Conservation (phyloP, 2,329 filamentous ascomycete genomes). For the Falciphora oryzae region DNA sequence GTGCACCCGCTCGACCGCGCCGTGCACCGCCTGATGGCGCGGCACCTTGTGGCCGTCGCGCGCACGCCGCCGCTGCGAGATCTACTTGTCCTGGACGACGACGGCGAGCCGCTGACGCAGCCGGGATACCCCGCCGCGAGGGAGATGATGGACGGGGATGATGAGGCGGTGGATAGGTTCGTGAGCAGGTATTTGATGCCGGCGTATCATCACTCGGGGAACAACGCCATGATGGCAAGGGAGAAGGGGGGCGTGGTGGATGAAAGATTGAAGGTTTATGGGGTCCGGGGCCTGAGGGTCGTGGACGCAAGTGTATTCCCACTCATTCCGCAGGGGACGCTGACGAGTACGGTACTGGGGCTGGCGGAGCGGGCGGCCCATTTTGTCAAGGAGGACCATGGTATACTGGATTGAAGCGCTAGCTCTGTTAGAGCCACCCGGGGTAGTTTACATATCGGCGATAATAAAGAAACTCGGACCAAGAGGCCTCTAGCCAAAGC, state of each 20-base stretch:
- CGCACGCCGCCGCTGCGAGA: slow-evolving; percentile 6
- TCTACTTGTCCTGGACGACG: slow-evolving; percentile 12
- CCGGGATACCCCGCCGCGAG: too few relatives aligned
- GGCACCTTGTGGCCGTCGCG: slow-evolving; percentile 25
- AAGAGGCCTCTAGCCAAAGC: too few relatives aligned
- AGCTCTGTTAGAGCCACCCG: too few relatives aligned
- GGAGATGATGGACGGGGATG: slow-evolving; percentile 8
- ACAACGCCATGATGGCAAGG: slow-evolving; percentile 35
- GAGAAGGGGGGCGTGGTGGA: slow-evolving; percentile 39
- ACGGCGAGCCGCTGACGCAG: too few relatives aligned
- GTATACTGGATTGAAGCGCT: too few relatives aligned
- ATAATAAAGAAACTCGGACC: too few relatives aligned
- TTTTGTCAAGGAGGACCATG: slow-evolving; percentile 23
- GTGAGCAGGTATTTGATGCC: not conserved
- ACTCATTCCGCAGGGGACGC: slow-evolving; percentile 30
- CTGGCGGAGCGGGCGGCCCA: slow-evolving; percentile 33
- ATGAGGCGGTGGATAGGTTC: slow-evolving; percentile 3
- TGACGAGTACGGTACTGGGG: slow-evolving; percentile 21
- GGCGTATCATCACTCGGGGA: slow-evolving; percentile 32
- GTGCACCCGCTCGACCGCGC: slow-evolving; percentile 35
- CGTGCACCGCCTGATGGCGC: slow-evolving; percentile 23
- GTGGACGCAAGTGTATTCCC: slow-evolving; percentile 39
- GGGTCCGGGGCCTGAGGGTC: slow-evolving; percentile 34
- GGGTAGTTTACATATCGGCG: too few relatives aligned
- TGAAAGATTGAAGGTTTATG: slow-evolving; percentile 34